Percentiles rank a stretch among this genome's conserved stretches.
Evolutionary conservation across 352 stramenopile species (phyloP).

Genomic region (Pythium vanterpoolii): DNA sequence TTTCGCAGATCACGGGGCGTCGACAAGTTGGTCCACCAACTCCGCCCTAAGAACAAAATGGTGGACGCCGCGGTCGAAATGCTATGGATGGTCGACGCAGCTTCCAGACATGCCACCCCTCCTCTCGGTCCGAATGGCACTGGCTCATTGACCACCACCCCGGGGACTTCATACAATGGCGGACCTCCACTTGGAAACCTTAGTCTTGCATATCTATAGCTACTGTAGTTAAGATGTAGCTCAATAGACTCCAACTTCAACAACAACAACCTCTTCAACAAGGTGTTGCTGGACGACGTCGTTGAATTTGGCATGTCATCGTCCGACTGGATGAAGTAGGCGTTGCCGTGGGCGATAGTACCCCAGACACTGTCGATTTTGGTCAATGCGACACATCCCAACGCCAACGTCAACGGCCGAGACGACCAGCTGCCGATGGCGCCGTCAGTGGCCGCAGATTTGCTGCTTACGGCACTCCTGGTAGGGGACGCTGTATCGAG

Average conservation of each 20-base stretch:
- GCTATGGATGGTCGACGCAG: background rate
- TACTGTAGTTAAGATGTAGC: too few species aligned
- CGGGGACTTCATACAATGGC: too few species aligned
- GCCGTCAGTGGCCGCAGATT: background rate
- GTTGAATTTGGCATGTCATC: conserved; percentile 5
- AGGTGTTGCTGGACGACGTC: background rate
- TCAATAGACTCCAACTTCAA: too few species aligned
- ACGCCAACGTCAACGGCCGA: background rate
- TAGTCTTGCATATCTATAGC: too few species aligned
- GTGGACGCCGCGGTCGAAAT: background rate
- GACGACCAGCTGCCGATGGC: conserved; percentile 7
- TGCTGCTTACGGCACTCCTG: background rate
- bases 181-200: too few species aligned
- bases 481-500: background rate
- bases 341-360: background rate
- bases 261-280: background rate
- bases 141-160: too few species aligned
- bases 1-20: background rate
- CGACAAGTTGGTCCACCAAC: background rate
- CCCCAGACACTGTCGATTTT: background rate
- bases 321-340: conserved; percentile 4
- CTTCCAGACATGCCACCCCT: background rate
- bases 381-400: background rate
- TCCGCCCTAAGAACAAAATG: background rate
- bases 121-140: too few species aligned